Conservation (phyloP, 2,329 filamentous ascomycete genomes). For the Pleoardoris graminearum region DNA sequence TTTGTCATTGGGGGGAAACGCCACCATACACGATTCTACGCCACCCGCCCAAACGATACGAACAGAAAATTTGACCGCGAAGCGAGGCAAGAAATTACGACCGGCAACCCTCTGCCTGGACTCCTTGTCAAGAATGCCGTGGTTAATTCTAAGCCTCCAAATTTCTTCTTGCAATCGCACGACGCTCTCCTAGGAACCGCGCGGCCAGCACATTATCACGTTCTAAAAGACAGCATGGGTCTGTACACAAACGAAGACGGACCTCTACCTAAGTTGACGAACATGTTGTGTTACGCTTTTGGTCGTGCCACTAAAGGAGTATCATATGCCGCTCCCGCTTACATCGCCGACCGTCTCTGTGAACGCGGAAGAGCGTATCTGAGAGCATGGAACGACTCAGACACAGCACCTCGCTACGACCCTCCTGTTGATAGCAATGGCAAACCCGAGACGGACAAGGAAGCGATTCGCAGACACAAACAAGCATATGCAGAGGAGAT, state of each 20-base stretch:
- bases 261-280: conserved; percentile 32
- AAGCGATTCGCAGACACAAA: conserved; percentile 16
- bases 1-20: conserved; percentile 37
- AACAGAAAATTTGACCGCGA: not conserved
- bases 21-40: conserved; percentile 35
- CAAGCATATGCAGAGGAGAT: not conserved
- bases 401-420: conserved; percentile 33
- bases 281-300: conserved; percentile 42
- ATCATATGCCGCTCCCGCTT: conserved; percentile 43
- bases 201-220: conserved; percentile 38
- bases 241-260: conserved; percentile 9
- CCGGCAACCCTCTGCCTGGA: conserved; percentile 29
- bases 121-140: conserved; percentile 32
- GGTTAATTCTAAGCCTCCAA: conserved; percentile 24
- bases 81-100: not conserved
- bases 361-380: conserved; percentile 42
- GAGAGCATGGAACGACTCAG: conserved; percentile 29
- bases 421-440: not conserved
- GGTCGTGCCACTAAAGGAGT: conserved; percentile 35
- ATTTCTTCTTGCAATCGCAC: conserved; percentile 46
- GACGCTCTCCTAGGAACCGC: conserved; percentile 35
- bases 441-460: not conserved
- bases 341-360: conserved; percentile 48
- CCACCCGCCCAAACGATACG: not conserved
- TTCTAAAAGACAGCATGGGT: conserved; percentile 32